Percentiles rank a stretch among this genome's conserved stretches.
These are phyloP conservation scores for Monilinia aucupariae DNA, from an alignment of 2,329 filamentous ascomycete genomes.

Conservation along the genomic window DNA sequence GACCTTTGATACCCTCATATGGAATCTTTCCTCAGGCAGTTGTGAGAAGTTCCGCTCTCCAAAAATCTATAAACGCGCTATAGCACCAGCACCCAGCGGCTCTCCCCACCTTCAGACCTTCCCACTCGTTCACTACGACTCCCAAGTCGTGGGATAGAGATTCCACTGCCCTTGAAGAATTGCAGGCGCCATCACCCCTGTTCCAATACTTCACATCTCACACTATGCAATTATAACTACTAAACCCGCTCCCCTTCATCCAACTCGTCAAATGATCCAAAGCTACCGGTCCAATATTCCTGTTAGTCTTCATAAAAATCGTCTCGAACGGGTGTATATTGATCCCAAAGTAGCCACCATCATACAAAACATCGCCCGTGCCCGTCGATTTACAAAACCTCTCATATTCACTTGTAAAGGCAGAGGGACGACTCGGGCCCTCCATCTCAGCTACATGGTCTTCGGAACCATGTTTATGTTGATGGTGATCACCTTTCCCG, in stretches of 20 bases:
- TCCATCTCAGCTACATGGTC: neutral
- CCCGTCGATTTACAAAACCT: conserved; percentile 2
- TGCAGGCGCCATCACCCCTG: neutral
- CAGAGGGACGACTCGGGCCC: neutral
- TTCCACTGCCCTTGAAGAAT: neutral
- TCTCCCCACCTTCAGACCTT: too few species aligned
- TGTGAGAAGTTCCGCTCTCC: too few species aligned
- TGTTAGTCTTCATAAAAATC: conserved; percentile 30
- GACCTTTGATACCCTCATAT: conserved; percentile 27
- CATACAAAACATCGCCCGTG: conserved; percentile 26
- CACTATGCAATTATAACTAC: conserved; percentile 2
- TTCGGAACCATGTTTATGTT: too few species aligned
- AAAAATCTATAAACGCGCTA: neutral
- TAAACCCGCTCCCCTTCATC: neutral
- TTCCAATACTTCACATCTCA: neutral
- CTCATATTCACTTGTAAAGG: neutral
- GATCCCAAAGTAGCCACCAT: conserved; percentile 28
- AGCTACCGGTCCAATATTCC: conserved; percentile 23
- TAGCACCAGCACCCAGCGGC: neutral
- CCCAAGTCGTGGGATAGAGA: neutral
- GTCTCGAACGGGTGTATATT: conserved; percentile 32
- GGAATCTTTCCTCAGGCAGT: neutral
- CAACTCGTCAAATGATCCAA: conserved; percentile 23
- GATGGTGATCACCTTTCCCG: neutral
- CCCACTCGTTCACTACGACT: neutral